Evolutionary conservation across 2,329 filamentous ascomycete species (phyloP).

Genomic region (Xylariaceae sp.): DNA sequence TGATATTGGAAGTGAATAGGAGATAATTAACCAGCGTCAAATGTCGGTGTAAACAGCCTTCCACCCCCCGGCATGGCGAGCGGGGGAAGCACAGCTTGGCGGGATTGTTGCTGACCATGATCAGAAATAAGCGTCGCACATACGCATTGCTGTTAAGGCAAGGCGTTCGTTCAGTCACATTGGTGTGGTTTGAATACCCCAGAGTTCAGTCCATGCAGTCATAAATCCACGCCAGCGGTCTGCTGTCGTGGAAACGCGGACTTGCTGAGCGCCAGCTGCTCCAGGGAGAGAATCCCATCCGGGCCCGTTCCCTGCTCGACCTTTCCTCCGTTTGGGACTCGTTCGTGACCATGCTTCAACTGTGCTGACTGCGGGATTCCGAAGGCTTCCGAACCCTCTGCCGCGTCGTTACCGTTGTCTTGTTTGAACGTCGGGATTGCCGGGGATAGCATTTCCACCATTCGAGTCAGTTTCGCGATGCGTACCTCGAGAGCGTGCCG

Average conservation of each 20-base stretch:
- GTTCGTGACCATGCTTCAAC: conserved; percentile 38
- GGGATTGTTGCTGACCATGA: too few species aligned
- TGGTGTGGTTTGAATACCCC: not conserved
- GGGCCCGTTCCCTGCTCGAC: conserved; percentile 46
- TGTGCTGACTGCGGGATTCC: conserved; percentile 50
- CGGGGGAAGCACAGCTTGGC: too few species aligned
- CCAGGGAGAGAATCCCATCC: conserved; percentile 60
- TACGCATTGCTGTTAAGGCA: not conserved
- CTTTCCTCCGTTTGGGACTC: conserved; percentile 38
- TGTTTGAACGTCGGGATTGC: conserved; percentile 8
- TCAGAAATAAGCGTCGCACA: not conserved
- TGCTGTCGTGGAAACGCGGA: conserved; percentile 26
- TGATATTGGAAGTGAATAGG: too few species aligned
- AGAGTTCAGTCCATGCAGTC: conserved; percentile 31
- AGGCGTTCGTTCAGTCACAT: not conserved
- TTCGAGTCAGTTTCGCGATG: conserved; percentile 50
- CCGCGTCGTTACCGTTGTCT: conserved; percentile 29
- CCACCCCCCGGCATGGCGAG: too few species aligned
- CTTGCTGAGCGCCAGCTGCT: conserved; percentile 52
- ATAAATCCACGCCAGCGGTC: conserved; percentile 29
- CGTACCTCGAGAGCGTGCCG: conserved; percentile 53
- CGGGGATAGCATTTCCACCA: conserved; percentile 45
- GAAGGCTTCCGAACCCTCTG: conserved; percentile 46
- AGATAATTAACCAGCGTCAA: too few species aligned
- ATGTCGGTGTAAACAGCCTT: too few species aligned